phyloP scores from a whole-genome alignment of 495 filamentous ascomycete species.

The Penicillium alfredii region DNA sequence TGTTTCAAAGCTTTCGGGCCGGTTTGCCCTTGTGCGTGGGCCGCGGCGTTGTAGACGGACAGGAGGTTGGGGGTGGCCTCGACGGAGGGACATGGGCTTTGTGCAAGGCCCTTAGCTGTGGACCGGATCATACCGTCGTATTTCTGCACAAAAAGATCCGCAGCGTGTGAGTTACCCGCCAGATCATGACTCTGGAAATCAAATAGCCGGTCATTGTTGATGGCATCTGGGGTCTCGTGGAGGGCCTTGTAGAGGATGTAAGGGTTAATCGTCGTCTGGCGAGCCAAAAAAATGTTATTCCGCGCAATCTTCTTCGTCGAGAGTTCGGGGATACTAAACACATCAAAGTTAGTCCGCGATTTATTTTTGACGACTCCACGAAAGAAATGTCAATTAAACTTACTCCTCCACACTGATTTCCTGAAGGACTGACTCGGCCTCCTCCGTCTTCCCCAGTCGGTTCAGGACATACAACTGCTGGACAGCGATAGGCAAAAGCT shows the following conservation, averaged over 20 bases:
- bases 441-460: slow-evolving; percentile 63
- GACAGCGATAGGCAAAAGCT: slow-evolving; percentile 77
- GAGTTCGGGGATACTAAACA: slow-evolving; percentile 67
- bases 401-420: slow-evolving; percentile 60
- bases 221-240: slow-evolving; percentile 49
- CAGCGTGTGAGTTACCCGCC: slow-evolving; percentile 59
- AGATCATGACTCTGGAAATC: slow-evolving; percentile 66
- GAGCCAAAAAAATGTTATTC: slow-evolving; percentile 65
- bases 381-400: slow-evolving; percentile 21
- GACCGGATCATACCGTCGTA: slow-evolving; percentile 63
- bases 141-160: slow-evolving; percentile 76
- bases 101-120: slow-evolving; percentile 53
- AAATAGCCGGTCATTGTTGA: slow-evolving; percentile 68
- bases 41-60: slow-evolving; percentile 76
- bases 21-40: slow-evolving; percentile 55
- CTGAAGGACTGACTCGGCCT: slow-evolving; percentile 62
- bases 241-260: slow-evolving; percentile 67
- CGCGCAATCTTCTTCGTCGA: slow-evolving; percentile 73
- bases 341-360: slow-evolving; percentile 13
- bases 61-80: slow-evolving; percentile 56
- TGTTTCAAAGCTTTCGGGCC: slow-evolving; percentile 66
- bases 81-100: slow-evolving; percentile 47
- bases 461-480: slow-evolving; percentile 80
- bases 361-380: too few species aligned
- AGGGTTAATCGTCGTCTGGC: slow-evolving; percentile 59